phyloP scores from a whole-genome alignment of 257 asterid genomes.

The Eustoma russellianum region DNA sequence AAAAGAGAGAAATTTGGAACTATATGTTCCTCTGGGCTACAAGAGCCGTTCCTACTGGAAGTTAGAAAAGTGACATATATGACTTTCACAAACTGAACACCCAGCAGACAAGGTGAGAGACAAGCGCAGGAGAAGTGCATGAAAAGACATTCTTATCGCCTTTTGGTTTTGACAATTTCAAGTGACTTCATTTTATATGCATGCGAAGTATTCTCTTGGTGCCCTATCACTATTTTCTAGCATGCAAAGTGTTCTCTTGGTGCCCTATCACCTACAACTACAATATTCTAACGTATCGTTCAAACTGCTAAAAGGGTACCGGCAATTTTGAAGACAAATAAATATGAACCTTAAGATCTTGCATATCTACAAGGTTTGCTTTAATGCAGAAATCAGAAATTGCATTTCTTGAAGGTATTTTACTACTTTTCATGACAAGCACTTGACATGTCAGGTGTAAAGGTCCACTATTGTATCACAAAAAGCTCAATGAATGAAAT shows the following conservation, averaged over 20 bases:
- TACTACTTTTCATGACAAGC: neutral
- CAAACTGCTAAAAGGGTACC: too few species aligned
- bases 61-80: neutral
- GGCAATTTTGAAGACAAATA: too few species aligned
- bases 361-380: too few species aligned
- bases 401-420: neutral
- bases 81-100: neutral
- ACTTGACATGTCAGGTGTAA: neutral
- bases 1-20: neutral
- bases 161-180: neutral
- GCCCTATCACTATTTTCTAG: too few species aligned
- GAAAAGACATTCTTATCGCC: neutral
- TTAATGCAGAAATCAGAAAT: too few species aligned
- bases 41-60: neutral
- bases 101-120: neutral
- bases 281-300: too few species aligned
- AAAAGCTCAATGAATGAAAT: neutral
- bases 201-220: too few species aligned
- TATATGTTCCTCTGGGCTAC: neutral
- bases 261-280: too few species aligned
- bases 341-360: too few species aligned
- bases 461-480: neutral
- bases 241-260: too few species aligned
- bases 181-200: neutral
- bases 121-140: too few species aligned